Conservation (phyloP, 768 basidiomycete genomes). For the Floccularia luteovirens region DNA sequence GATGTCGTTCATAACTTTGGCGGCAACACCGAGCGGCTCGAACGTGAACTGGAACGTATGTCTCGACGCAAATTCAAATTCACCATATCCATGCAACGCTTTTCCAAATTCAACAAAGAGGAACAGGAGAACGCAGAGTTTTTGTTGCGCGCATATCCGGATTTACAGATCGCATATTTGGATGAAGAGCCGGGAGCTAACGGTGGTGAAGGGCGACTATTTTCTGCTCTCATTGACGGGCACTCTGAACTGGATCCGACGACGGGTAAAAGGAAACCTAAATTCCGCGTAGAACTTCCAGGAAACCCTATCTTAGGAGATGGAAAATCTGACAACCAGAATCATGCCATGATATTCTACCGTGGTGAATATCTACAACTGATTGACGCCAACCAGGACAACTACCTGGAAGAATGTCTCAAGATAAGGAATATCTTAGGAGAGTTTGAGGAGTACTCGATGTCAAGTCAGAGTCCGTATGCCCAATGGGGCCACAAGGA, state of each 20-base stretch:
- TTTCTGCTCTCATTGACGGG: slow-evolving; percentile 93
- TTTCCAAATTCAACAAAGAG: slow-evolving; percentile 98
- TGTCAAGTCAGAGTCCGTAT: slow-evolving; percentile 92
- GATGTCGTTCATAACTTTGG: slow-evolving; percentile 95
- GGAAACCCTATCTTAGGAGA: slow-evolving; percentile 99
- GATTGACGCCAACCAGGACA: slow-evolving; percentile 99
- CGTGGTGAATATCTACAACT: slow-evolving; percentile 98
- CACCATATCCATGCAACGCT: slow-evolving; percentile 96
- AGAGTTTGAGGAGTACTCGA: slow-evolving; percentile 92
- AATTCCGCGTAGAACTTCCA: slow-evolving; percentile 95
- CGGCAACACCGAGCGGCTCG: slow-evolving; percentile 93
- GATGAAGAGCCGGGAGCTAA: slow-evolving; percentile 93
- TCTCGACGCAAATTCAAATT: slow-evolving; percentile 98
- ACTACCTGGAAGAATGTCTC: slow-evolving; percentile 97
- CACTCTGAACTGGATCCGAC: slow-evolving; percentile 92
- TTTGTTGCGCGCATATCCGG: slow-evolving; percentile 94
- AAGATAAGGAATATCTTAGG: slow-evolving; percentile 98
- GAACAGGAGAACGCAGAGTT: slow-evolving; percentile 99
- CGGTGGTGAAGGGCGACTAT: slow-evolving; percentile 82
- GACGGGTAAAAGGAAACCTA: slow-evolving; percentile 86
- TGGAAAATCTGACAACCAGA: slow-evolving; percentile 99
- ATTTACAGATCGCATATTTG: slow-evolving; percentile 95
- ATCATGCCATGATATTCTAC: slow-evolving; percentile 98
- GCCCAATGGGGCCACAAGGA: slow-evolving; percentile 95
- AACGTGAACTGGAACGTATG: slow-evolving; percentile 96